Evolutionary conservation across 1,284 basidiomycete genomes (phyloP), one percentile per base, ranked within the genome.

Genomic region (Apiotrichum mycotoxinovorans): DNA sequence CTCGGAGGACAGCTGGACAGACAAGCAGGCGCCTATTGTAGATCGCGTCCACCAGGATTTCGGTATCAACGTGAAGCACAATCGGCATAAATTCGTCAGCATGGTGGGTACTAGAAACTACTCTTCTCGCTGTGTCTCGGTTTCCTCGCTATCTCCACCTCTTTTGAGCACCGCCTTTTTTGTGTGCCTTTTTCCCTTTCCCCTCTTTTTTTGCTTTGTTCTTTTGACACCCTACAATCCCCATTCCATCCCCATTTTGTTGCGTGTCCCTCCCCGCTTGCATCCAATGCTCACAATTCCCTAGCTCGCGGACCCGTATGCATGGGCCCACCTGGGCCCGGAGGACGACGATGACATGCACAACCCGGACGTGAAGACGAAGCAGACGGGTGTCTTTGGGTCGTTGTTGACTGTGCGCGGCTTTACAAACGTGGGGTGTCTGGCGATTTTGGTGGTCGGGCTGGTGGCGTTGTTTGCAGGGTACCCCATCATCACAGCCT

Each of bases 401-500:
- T 54, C 58, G n/a, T 48, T 59, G 18, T 20, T 53, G 23, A 60
- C 58, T 1, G 5, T 47, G 10, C 53, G 56, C 15, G 56, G 56
- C 25, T 50, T 50, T 17, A 38, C 46, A 22, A 62, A 62, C 41
- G n/a, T 58, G 27, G 60, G 56, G 12, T 62, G 52, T 23, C 80
- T 90, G 23, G 62, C 86, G 58, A 52, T 87, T 53, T 79, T 90
- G 48, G 72, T 86, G 15, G 4, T 33, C 14, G 33, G 53, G 11
- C 47, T 60, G 18, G 81, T 90, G 23, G 64, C 87, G 59, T 54
- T 87, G 51, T 80, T 89, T 68, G 83, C 84, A 25, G 88, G 87
- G 37, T 93, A 89, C 68, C 91, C 91, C 2, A 84, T 93, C 69
- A 82, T 90, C 62, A 79, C 80, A 44, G 81, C 80, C 61, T 34